Conservation (phyloP, 129 eudicot species). For the Artemisia annua region DNA sequence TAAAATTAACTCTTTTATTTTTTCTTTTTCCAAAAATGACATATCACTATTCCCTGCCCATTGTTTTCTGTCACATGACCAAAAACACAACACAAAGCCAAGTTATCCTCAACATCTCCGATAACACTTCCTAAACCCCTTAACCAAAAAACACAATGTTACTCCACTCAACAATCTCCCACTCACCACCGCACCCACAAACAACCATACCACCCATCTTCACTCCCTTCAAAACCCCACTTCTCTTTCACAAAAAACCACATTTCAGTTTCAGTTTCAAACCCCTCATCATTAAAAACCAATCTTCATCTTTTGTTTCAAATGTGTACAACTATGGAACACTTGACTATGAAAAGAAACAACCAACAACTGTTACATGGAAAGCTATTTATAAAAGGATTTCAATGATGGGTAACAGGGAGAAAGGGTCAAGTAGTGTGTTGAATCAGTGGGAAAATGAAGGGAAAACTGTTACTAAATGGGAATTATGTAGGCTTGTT, state of each 20-base stretch:
- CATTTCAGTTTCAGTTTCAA: conserved; percentile 16
- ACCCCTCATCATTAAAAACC: conserved; percentile 15
- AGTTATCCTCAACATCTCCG: no score
- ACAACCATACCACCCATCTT: conserved; percentile 19
- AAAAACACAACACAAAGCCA: no score
- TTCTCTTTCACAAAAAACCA: conserved; percentile 36
- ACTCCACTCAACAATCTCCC: conserved; percentile 38
- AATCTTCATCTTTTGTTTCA: conserved; percentile 33
- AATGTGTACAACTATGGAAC: conserved; percentile 43
- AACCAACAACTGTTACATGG: conserved; percentile 46
- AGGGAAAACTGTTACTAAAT: conserved; percentile 49
- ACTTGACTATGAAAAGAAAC: conserved; percentile 52
- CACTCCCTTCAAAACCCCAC: conserved; percentile 34
- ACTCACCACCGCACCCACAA: conserved; percentile 34
- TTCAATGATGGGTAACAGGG: conserved; percentile 41
- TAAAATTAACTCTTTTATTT: no score
- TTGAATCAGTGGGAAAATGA: conserved; percentile 68
- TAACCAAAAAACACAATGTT: conserved; percentile 30
- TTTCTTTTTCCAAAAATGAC: no score
- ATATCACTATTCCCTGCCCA: no score
- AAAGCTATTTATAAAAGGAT: conserved; percentile 55
- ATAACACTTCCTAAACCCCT: conserved; percentile 21
- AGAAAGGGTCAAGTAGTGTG: conserved; percentile 47
- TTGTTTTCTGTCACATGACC: no score
- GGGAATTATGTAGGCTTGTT: conserved; percentile 71